Evolutionary conservation across 176 grass and related monocot genomes (phyloP), one percentile per base, ranked within the genome.

Genomic region (Triticum timopheevii): DNA sequence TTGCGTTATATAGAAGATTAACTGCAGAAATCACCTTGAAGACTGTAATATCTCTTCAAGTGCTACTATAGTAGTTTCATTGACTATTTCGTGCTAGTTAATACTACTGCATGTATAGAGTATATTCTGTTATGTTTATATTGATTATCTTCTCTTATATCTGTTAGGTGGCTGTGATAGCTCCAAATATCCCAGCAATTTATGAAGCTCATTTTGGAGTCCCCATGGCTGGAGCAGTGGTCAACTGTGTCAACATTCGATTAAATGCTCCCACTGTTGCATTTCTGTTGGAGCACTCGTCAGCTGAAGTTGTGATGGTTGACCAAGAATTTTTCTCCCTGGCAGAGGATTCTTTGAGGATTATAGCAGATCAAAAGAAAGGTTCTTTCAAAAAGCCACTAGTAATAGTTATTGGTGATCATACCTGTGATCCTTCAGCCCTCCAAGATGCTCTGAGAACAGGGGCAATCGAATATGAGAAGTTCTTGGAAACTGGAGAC

Each of bases 201-300:
- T 98, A 95, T 27, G 96, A 95, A 86, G 93, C 91, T 42, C 96
- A 98, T 87, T 98, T 98, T 92, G 96, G 96, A 73, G 93, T 95
- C 47, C 96, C 96, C 20, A 98, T 98, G 96, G 86, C 91, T 68
- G 96, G 96, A 54, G 96, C 96, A 76, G 93, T 95, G 36, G 85
- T 98, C 19, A 95, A 95, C 66, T 90, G 87, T 16, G 56, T 98
- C 35, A 98, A 98, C 61, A 92, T 94, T 67, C 90, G 96, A 76
- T 75, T 95, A 72, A 95, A 95, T 87, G 89, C 93, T 89, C 24
- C 93, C 8, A 95, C 93, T 27, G 63, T 95, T 27, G 90, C 96
- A 23, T 95, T 98, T 81, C 74, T 98, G 24, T 84, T 98, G 38
- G 90, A 92, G 5, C 96, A 98, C 81, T 98, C 92, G 15, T 87